Evolutionary conservation across 2,329 filamentous ascomycete species (phyloP).

Genomic region (Ophiostoma sp.): DNA sequence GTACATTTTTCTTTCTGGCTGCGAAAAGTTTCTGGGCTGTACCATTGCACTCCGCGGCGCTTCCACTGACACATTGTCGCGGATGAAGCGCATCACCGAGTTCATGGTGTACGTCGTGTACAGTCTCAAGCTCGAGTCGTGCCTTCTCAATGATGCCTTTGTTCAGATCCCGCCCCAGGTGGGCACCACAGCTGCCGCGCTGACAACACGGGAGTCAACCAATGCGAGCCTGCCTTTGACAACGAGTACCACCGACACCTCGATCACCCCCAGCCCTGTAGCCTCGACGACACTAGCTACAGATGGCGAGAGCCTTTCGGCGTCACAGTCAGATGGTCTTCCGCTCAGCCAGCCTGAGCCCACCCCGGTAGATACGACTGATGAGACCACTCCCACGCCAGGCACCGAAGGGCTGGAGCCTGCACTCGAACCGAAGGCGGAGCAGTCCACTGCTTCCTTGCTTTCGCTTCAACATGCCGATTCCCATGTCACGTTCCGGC

Average conservation of each 20-base stretch:
- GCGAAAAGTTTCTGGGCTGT: conserved; percentile 81
- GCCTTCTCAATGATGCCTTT: conserved; percentile 86
- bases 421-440: neutral
- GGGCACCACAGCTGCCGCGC: conserved; percentile 34
- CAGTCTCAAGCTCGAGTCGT: conserved; percentile 92
- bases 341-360: conserved; percentile 6
- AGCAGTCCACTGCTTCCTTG: conserved; percentile 21
- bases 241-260: neutral
- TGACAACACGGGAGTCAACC: conserved; percentile 31
- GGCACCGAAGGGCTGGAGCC: neutral
- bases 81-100: conserved; percentile 88
- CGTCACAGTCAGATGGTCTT: conserved; percentile 10
- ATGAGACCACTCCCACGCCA: neutral
- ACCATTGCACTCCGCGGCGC: conserved; percentile 88
- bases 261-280: conserved; percentile 9
- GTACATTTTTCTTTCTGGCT: conserved; percentile 91
- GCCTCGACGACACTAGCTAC: neutral
- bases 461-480: conserved; percentile 40
- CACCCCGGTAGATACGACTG: neutral
- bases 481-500: conserved; percentile 44
- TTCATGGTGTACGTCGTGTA: conserved; percentile 99
- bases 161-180: conserved; percentile 63
- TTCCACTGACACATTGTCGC: conserved; percentile 62
- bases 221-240: neutral
- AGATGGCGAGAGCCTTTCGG: conserved; percentile 13